These are phyloP conservation scores for Pleurotus djamor DNA, from an alignment of 768 basidiomycete species.

Conservation along the genomic window DNA sequence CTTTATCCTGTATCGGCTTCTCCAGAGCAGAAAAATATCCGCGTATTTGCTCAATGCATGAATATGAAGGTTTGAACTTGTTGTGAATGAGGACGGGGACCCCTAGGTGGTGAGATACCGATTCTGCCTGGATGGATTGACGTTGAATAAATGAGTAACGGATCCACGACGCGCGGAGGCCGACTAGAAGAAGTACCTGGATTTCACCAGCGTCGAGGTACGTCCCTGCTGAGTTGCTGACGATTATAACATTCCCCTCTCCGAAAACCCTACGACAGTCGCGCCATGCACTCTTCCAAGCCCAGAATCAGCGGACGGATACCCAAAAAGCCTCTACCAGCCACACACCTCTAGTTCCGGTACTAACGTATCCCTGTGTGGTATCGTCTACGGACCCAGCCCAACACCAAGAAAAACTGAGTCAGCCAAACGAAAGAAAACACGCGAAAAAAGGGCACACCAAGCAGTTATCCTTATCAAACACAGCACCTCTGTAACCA, in stretches of 20 bases:
- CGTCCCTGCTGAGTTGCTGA: constrained; percentile 94
- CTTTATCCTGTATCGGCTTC: constrained; percentile 53
- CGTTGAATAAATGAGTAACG: background rate
- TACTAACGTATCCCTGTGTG: constrained; percentile 71
- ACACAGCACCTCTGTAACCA: constrained; percentile 87
- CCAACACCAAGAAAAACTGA: background rate
- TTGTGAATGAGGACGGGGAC: constrained; percentile 83
- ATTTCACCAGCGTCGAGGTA: constrained; percentile 72
- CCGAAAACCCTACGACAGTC: constrained; percentile 74
- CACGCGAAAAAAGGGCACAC: constrained; percentile 30
- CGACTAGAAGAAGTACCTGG: constrained; percentile 52
- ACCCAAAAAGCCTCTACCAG: background rate
- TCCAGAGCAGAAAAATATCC: constrained; percentile 69
- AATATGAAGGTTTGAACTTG: constrained; percentile 75
- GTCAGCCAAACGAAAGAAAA: background rate
- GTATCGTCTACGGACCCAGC: constrained; percentile 60
- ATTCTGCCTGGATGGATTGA: constrained; percentile 69
- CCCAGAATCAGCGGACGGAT: background rate
- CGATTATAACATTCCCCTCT: constrained; percentile 77
- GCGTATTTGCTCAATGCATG: constrained; percentile 70
- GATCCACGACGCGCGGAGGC: background rate
- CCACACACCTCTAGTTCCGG: constrained; percentile 68
- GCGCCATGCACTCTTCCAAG: constrained; percentile 68
- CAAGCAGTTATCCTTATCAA: constrained; percentile 98
- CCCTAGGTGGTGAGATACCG: constrained; percentile 71